Evolutionary conservation across 805 yeast genomes (phyloP).

Genomic region (Pichia kluyveri): DNA sequence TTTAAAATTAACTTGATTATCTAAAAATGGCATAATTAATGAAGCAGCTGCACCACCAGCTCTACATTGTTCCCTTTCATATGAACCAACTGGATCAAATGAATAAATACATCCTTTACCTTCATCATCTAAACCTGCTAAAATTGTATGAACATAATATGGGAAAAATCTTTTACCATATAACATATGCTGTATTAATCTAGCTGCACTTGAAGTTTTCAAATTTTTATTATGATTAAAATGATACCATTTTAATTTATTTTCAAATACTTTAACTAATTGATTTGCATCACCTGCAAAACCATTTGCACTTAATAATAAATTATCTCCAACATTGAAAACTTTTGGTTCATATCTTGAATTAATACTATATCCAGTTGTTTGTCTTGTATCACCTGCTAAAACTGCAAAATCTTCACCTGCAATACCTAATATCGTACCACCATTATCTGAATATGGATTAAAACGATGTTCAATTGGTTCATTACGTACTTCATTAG

Average conservation of each 20-base stretch:
- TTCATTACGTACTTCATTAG: conserved; percentile 37
- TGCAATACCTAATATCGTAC: conserved; percentile 94
- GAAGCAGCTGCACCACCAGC: conserved; percentile 98
- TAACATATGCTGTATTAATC: conserved; percentile 80
- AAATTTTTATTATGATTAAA: conserved; percentile 75
- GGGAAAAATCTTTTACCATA: conserved; percentile 96
- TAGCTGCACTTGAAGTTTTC: conserved; percentile 67
- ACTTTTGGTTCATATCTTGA: conserved; percentile 89
- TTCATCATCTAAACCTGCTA: conserved; percentile 86
- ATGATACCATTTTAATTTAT: conserved; percentile 82
- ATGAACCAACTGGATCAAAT: conserved; percentile 96
- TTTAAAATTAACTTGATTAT: conserved; percentile 92
- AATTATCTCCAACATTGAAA: conserved; percentile 78
- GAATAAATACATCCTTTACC: conserved; percentile 95
- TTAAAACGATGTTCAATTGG: conserved; percentile 91
- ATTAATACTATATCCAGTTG: conserved; percentile 88
- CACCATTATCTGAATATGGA: conserved; percentile 93
- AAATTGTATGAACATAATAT: conserved; percentile 87
- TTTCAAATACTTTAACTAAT: conserved; percentile 63
- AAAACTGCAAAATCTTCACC: conserved; percentile 95
- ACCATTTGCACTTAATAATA: conserved; percentile 88
- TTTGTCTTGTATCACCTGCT: conserved; percentile 98
- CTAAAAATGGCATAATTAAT: conserved; percentile 94
- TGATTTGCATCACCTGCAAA: conserved; percentile 94
- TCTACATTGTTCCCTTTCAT: conserved; percentile 93